Percentiles rank a stretch among this genome's conserved stretches.
Evolutionary conservation across 1,284 basidiomycete species (phyloP).

Genomic region (Ceratobasidium sp.): DNA sequence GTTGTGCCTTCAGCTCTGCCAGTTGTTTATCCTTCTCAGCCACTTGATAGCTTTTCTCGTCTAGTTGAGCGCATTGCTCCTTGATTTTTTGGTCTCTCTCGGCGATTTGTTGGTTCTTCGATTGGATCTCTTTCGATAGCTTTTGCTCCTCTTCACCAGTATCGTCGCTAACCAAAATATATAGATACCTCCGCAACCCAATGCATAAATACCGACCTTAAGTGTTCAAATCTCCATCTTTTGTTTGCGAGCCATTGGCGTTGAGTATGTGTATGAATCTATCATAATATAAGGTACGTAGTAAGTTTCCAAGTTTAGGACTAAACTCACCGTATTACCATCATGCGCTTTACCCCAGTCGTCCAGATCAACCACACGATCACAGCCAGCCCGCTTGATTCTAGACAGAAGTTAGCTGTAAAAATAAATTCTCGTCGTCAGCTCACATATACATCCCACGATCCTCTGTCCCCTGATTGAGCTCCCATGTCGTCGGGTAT

Average conservation of each 20-base stretch:
- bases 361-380: constrained; percentile 18
- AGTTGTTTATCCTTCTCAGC: background rate
- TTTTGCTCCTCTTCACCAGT: background rate
- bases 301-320: no score
- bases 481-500: constrained; percentile 14
- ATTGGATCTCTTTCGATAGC: background rate
- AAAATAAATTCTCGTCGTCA: no score
- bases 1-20: background rate
- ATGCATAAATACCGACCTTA: background rate
- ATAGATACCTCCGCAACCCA: no score
- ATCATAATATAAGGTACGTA: background rate
- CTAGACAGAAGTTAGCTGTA: background rate
- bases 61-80: no score
- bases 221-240: constrained; percentile 13
- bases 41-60: background rate
- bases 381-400: background rate
- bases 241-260: background rate
- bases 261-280: no score
- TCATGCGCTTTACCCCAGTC: background rate
- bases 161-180: background rate
- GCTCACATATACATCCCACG: constrained; percentile 9
- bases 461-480: background rate
- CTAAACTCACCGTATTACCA: background rate
- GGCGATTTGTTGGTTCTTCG: background rate
- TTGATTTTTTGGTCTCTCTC: background rate